These are phyloP conservation scores for Funneliformis geosporum DNA, from an alignment of 192 early-diverging fungal genomes.

Conservation along the genomic window DNA sequence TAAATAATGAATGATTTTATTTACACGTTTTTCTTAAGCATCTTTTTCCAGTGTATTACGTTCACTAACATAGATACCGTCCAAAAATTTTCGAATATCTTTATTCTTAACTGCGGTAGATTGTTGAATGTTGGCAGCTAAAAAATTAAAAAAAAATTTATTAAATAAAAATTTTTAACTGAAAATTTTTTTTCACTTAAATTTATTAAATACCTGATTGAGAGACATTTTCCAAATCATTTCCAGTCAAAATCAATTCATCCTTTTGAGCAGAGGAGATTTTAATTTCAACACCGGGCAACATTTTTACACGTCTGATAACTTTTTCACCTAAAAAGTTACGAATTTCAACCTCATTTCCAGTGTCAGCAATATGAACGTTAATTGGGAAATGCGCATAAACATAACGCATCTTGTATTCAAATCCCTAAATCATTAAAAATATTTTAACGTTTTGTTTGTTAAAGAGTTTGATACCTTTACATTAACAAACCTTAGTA, in stretches of 20 bases:
- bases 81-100: constrained; percentile 99
- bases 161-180: not conserved
- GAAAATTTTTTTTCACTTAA: constrained; percentile 6
- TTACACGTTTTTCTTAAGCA: not conserved
- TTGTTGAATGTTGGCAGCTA: constrained; percentile 94
- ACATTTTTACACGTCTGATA: constrained; percentile 81
- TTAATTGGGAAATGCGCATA: constrained; percentile 99
- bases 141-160: constrained; percentile 16
- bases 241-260: constrained; percentile 90
- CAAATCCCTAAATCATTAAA: constrained; percentile 67
- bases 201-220: constrained; percentile 69
- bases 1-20: not conserved
- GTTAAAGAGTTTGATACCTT: not conserved
- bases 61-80: constrained; percentile 96
- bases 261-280: constrained; percentile 89
- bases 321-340: constrained; percentile 99
- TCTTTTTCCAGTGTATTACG: constrained; percentile 48
- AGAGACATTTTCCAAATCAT: constrained; percentile 93
- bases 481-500: constrained; percentile 68
- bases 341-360: constrained; percentile 88
- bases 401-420: constrained; percentile 99
- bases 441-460: not conserved
- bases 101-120: constrained; percentile 93
- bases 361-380: constrained; percentile 79
- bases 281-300: constrained; percentile 79